Conservation (phyloP, 2,329 filamentous ascomycete genomes). For the Aspergillus hortae region DNA sequence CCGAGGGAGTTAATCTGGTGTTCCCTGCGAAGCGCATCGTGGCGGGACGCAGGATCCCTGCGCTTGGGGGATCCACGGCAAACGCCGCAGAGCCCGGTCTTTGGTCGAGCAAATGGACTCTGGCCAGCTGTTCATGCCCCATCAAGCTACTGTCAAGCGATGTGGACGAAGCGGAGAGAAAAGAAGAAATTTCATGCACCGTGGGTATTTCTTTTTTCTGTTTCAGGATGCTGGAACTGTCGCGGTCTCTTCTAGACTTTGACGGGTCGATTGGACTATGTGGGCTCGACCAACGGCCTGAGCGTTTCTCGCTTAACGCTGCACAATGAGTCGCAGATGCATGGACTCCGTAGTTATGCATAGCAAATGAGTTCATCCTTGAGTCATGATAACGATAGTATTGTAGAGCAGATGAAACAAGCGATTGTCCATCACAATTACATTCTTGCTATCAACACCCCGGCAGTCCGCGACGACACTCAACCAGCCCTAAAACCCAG, state of each 20-base stretch:
- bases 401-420: not conserved
- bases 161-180: not conserved
- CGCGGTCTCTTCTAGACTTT: not conserved
- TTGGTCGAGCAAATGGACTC: constrained; percentile 10
- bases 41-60: constrained; percentile 3
- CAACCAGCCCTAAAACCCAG: not conserved
- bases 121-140: constrained; percentile 14
- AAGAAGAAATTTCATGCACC: not conserved
- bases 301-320: constrained; percentile 2
- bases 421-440: not conserved
- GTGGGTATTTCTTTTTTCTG: not conserved
- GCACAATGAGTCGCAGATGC: not conserved
- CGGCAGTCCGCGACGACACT: not conserved
- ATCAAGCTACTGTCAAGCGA: constrained; percentile 6
- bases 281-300: constrained; percentile 3
- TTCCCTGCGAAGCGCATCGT: not conserved
- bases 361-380: not conserved
- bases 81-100: not conserved
- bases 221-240: not conserved
- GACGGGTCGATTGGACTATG: constrained; percentile 9
- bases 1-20: not conserved
- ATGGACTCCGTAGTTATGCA: too few relatives aligned
- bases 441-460: not conserved
- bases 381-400: not conserved
- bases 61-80: not conserved